A percentile compares a stretch with the other conserved stretches of the same genome.
These are phyloP conservation scores for Arachnomyces sp. DNA, from an alignment of 2,329 filamentous ascomycete species.

Conservation along the genomic window DNA sequence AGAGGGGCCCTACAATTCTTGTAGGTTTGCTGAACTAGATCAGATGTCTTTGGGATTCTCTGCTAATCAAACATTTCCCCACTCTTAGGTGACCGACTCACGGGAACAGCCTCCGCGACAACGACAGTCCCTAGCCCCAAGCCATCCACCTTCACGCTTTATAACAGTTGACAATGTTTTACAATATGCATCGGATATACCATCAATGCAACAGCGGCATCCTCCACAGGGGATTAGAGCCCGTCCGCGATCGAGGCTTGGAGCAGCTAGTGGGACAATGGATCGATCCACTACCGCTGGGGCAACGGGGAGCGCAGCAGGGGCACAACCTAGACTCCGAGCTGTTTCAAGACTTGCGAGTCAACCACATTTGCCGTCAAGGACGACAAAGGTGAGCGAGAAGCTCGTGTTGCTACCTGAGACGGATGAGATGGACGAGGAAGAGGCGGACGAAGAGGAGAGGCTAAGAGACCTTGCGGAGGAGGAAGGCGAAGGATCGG, in stretches of 20 bases:
- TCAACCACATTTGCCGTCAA: constrained; percentile 61
- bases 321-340: constrained; percentile 8
- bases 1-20: neutral
- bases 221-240: constrained; percentile 43
- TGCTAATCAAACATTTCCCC: neutral
- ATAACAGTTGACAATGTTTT: constrained; percentile 91
- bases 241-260: constrained; percentile 32
- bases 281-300: neutral
- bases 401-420: constrained; percentile 94
- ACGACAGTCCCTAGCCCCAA: constrained; percentile 16
- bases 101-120: constrained; percentile 29
- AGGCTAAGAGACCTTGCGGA: constrained; percentile 20
- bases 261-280: neutral
- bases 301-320: constrained; percentile 3
- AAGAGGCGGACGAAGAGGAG: constrained; percentile 40
- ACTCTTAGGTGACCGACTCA: constrained; percentile 36
- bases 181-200: constrained; percentile 88
- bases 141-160: constrained; percentile 54
- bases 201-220: constrained; percentile 79
- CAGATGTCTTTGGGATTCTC: neutral
- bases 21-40: neutral
- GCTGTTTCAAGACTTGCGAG: constrained; percentile 48
- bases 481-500: constrained; percentile 16
- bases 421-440: constrained; percentile 49
- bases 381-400: constrained; percentile 90